phyloP scores from a whole-genome alignment of 768 basidiomycete species.

The Termitomyces sp. region DNA sequence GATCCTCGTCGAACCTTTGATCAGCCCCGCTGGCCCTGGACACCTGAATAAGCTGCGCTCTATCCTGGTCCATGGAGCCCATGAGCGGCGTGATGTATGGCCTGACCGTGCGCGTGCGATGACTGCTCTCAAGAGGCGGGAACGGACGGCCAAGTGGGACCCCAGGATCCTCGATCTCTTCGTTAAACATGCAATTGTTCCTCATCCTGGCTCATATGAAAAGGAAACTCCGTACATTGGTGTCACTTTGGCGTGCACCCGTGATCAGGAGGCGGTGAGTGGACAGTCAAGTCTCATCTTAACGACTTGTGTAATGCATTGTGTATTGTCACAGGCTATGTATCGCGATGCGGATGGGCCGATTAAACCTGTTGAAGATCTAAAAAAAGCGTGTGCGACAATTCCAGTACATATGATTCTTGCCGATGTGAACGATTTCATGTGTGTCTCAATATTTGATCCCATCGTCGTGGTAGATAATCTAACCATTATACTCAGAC shows the following conservation, averaged over 20 bases:
- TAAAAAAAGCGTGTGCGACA: slow-evolving; percentile 35
- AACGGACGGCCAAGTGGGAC: slow-evolving; percentile 47
- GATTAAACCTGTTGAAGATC: slow-evolving; percentile 44
- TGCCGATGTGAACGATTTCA: slow-evolving; percentile 46
- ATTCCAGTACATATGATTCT: slow-evolving; percentile 54
- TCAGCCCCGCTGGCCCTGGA: slow-evolving; percentile 46
- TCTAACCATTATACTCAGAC: slow-evolving; percentile 16
- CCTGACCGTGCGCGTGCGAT: slow-evolving; percentile 39
- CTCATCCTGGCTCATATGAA: slow-evolving; percentile 3
- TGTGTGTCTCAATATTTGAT: slow-evolving; percentile 25
- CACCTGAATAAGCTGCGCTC: slow-evolving; percentile 38
- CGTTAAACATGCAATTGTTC: slow-evolving; percentile 35
- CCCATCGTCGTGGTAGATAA: no score
- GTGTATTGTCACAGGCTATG: slow-evolving; percentile 45
- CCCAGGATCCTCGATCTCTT: slow-evolving; percentile 46
- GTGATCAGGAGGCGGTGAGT: slow-evolving; percentile 60
- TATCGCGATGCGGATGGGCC: slow-evolving; percentile 57
- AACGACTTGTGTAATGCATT: background rate
- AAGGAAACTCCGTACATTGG: slow-evolving; percentile 15
- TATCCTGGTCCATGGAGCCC: slow-evolving; percentile 42
- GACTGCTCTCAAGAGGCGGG: slow-evolving; percentile 29
- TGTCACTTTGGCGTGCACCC: slow-evolving; percentile 53
- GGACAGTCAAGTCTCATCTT: background rate
- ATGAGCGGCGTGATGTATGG: slow-evolving; percentile 53
- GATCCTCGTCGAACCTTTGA: slow-evolving; percentile 62